Base-by-base conservation (phyloP, 2,329 filamentous ascomycete species). In the Botrytis medusae region DNA sequence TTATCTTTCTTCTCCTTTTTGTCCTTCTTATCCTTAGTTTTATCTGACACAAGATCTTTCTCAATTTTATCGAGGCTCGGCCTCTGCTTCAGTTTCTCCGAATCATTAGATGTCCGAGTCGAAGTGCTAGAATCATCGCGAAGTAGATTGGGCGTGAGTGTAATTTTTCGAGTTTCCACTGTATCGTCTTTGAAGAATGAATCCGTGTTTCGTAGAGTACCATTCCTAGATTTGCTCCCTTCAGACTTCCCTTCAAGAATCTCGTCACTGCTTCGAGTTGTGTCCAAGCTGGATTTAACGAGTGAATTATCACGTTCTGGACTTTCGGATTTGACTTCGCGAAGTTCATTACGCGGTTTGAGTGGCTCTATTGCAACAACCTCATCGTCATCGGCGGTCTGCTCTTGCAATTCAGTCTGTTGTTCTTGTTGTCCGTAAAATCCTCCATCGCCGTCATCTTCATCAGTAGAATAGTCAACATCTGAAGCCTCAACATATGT, bases 151-250 rank as follows among this genome's bases (percentile, higher is more conserved):
- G 96, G 96, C 5, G 96, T 99, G 62, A 99, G 88, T 0, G 95
- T 97, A 77, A 99, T 98, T 84, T 98, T 98, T 83, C 97, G 94
- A 4, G 96, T 98, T 82, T 98, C 96, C 54, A 94, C 92, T 46
- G 90, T 94, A 80, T 99, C 95, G 80, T 98, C 96, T 82, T 94
- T 97, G 86, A 98, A 98, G 86, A 98, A 98, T 1, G 95, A 97
- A 83, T 98, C 95, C 7, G 94, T 95, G 81, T 97, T 97, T 76
- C 95, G 89, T 62, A 97, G 88, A 34, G 93, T 95, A 60, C 94
- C 94, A 78, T 97, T 97, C 76, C 92, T 90, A 51, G 93, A 94
- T 80, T 91, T 89, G 80, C 88, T 85, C 81, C 88, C 85, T 73
- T 86, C 84, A 2, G 82, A 78, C 75, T 86, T 89, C 64, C 82